Percentiles rank a stretch among this genome's conserved stretches.
Conservation (phyloP, 306 rosid species). For the Coriaria nepalensis region DNA sequence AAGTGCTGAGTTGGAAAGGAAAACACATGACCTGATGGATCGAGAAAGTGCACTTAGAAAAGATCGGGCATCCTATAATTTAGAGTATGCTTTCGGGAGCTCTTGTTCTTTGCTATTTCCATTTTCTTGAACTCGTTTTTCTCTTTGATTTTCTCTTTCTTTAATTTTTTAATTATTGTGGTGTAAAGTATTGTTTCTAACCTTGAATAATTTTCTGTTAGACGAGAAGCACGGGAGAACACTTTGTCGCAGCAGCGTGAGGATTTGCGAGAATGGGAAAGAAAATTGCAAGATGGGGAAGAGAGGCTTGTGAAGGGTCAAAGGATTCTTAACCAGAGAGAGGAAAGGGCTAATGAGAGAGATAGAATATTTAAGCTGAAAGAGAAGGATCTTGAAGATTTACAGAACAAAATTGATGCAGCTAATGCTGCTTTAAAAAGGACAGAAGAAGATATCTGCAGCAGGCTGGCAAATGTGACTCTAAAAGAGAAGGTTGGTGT, state of each 20-base stretch:
- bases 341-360: slow-evolving; percentile 77
- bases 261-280: slow-evolving; percentile 91
- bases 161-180: not conserved
- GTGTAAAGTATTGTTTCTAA: slow-evolving; percentile 2
- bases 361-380: slow-evolving; percentile 62
- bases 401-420: slow-evolving; percentile 72
- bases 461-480: slow-evolving; percentile 50
- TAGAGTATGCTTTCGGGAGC: slow-evolving; percentile 41
- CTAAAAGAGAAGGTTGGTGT: slow-evolving; percentile 64
- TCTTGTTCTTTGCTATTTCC: too few species aligned
- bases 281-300: slow-evolving; percentile 77
- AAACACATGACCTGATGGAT: slow-evolving; percentile 58
- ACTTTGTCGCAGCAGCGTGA: slow-evolving; percentile 67
- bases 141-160: not conserved
- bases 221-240: slow-evolving; percentile 55
- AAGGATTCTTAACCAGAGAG: slow-evolving; percentile 75
- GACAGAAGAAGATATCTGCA: slow-evolving; percentile 67
- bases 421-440: slow-evolving; percentile 38
- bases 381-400: slow-evolving; percentile 76
- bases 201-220: slow-evolving; percentile 18
- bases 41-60: slow-evolving; percentile 57
- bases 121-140: not conserved
- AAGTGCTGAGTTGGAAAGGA: slow-evolving; percentile 67
- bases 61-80: slow-evolving; percentile 59
- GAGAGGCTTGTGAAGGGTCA: slow-evolving; percentile 86